Conservation (phyloP, 176 grass and related monocot species). For the Carex kokanica region DNA sequence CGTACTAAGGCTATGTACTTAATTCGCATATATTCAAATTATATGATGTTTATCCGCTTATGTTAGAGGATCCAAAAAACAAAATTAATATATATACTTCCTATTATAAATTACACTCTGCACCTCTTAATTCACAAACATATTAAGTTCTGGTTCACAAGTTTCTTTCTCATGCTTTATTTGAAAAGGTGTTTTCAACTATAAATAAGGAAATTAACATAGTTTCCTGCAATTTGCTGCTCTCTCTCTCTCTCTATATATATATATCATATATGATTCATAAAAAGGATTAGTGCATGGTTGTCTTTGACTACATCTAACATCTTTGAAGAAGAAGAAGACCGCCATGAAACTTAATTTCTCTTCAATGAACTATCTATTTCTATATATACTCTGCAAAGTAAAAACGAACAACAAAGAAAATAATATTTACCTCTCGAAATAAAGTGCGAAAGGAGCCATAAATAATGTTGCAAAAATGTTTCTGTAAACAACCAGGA, state of each 20-base stretch:
- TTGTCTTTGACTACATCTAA: not conserved
- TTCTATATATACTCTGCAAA: not conserved
- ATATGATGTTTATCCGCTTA: not conserved
- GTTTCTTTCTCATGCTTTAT: not conserved
- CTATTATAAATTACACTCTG: not conserved
- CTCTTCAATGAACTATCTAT: not conserved
- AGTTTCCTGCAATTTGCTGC: not conserved
- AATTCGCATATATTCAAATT: not conserved
- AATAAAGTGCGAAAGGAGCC: slow-evolving; percentile 71
- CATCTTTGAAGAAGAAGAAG: not conserved
- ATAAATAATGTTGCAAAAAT: slow-evolving; percentile 56
- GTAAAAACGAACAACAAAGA: not conserved
- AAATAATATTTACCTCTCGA: slow-evolving; percentile 48
- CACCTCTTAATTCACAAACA: not conserved
- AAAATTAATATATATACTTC: not conserved
- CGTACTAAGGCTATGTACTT: not conserved
- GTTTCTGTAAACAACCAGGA: slow-evolving; percentile 87
- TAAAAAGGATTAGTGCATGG: not conserved
- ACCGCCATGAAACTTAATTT: not conserved
- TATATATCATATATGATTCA: not conserved
- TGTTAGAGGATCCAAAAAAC: not conserved
- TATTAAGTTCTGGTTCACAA: not conserved
- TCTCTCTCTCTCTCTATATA: not conserved
- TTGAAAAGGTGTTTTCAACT: not conserved
- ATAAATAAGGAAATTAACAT: not conserved